A percentile compares a stretch with the other conserved stretches of the same genome.
Conservation (phyloP, 768 basidiomycete genomes). For the Auricularia sp. region DNA sequence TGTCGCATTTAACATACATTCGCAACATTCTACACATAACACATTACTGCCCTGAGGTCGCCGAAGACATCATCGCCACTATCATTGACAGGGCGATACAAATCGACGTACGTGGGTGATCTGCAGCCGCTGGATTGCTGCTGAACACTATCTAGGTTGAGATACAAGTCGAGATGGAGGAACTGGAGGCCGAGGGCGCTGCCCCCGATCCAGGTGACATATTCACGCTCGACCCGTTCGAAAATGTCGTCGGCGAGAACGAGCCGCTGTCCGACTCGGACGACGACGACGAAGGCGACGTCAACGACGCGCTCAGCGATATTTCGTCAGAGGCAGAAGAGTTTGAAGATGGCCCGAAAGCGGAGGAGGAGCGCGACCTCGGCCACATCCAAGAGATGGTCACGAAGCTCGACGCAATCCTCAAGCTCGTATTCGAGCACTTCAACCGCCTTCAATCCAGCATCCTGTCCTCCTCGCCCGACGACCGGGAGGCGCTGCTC, state of each 20-base stretch:
- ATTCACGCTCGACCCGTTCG: constrained; percentile 80
- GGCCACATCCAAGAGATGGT: constrained; percentile 79
- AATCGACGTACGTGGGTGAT: constrained; percentile 66
- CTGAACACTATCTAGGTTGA: constrained; percentile 56
- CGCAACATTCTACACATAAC: constrained; percentile 77
- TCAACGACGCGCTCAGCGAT: constrained; percentile 54
- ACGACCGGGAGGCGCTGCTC: constrained; percentile 25
- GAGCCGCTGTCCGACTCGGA: constrained; percentile 50
- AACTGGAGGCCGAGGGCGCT: constrained; percentile 62
- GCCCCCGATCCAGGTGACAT: constrained; percentile 41
- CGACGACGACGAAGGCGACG: constrained; percentile 40
- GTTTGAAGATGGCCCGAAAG: constrained; percentile 17
- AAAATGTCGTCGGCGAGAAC: constrained; percentile 72
- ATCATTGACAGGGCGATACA: constrained; percentile 92
- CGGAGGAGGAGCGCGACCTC: constrained; percentile 45
- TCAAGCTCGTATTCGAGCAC: constrained; percentile 78
- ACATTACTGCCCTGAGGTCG: constrained; percentile 79
- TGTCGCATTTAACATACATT: constrained; percentile 79
- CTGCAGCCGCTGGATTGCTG: not conserved
- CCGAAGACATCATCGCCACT: constrained; percentile 72
- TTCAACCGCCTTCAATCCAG: constrained; percentile 44
- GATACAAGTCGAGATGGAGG: constrained; percentile 92
- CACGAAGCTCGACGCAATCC: constrained; percentile 80
- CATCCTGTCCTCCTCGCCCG: not conserved
- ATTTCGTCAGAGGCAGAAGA: constrained; percentile 60